Conservation (phyloP, 768 basidiomycete genomes). For the Kwoniella pini region DNA sequence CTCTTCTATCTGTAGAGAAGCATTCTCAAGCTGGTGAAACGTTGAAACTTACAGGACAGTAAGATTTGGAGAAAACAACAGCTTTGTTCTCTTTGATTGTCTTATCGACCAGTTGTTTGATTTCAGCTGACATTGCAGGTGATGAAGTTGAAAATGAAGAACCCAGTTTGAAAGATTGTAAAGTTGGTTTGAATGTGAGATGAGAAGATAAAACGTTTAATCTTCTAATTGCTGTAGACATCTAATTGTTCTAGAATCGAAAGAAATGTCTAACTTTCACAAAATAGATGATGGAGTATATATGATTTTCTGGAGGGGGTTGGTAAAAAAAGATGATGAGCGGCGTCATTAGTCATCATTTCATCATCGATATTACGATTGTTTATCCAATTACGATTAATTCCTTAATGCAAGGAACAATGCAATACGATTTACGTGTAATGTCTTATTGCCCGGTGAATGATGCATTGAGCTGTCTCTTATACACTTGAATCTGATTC, state of each 20-base stretch:
- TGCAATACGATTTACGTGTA: neutral
- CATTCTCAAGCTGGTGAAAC: neutral
- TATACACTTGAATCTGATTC: too few relatives aligned
- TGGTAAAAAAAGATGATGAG: neutral
- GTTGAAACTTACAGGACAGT: conserved; percentile 50
- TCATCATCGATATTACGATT: neutral
- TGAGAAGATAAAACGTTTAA: conserved; percentile 19
- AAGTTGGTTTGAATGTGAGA: conserved; percentile 6
- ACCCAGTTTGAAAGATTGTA: conserved; percentile 41
- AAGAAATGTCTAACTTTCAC: neutral
- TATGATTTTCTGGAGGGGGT: neutral
- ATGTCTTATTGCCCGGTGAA: too few relatives aligned
- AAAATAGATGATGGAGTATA: neutral
- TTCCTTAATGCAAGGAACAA: neutral
- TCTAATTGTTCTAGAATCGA: conserved; percentile 6
- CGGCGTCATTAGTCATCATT: conserved; percentile 5
- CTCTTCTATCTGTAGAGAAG: neutral
- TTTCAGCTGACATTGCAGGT: conserved; percentile 39
- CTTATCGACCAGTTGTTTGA: conserved; percentile 44
- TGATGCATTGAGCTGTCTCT: too few relatives aligned
- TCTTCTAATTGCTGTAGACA: conserved; percentile 27
- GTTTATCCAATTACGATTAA: neutral
- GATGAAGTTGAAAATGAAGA: conserved; percentile 39
- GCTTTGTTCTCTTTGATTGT: conserved; percentile 48
- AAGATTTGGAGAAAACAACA: conserved; percentile 50